Conservation (phyloP, 1,284 basidiomycete genomes). For the Clitocybe nebularis region DNA sequence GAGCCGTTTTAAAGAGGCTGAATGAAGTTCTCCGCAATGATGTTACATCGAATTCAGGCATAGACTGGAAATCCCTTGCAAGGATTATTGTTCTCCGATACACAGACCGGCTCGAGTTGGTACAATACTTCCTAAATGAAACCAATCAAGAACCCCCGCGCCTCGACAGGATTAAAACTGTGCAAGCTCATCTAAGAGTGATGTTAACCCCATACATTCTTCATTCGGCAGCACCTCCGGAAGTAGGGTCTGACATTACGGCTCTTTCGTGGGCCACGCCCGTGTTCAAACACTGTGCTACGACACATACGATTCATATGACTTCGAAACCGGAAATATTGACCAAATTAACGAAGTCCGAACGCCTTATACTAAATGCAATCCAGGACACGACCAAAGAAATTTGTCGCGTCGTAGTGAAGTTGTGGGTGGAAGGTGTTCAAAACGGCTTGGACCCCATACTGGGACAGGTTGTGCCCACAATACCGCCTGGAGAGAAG, state of each 20-base stretch:
- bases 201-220: too few species aligned
- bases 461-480: neutral
- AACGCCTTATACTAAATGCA: conserved; percentile 28
- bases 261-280: too few species aligned
- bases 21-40: neutral
- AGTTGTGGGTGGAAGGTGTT: conserved; percentile 40
- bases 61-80: conserved; percentile 28
- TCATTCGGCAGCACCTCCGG: too few species aligned
- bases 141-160: neutral
- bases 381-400: conserved; percentile 34
- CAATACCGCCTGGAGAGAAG: neutral
- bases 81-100: conserved; percentile 2
- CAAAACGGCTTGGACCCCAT: conserved; percentile 26
- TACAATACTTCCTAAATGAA: neutral
- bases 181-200: too few species aligned
- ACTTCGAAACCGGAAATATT: conserved; percentile 42
- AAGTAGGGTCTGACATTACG: too few species aligned
- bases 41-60: conserved; percentile 23
- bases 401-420: conserved; percentile 42
- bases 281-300: too few species aligned
- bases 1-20: neutral
- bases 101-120: conserved; percentile 2
- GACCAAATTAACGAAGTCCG: conserved; percentile 38
- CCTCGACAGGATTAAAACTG: too few species aligned
- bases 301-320: neutral